Conservation (phyloP, 805 yeast genomes). For the Phaffomyces thermotolerans region DNA sequence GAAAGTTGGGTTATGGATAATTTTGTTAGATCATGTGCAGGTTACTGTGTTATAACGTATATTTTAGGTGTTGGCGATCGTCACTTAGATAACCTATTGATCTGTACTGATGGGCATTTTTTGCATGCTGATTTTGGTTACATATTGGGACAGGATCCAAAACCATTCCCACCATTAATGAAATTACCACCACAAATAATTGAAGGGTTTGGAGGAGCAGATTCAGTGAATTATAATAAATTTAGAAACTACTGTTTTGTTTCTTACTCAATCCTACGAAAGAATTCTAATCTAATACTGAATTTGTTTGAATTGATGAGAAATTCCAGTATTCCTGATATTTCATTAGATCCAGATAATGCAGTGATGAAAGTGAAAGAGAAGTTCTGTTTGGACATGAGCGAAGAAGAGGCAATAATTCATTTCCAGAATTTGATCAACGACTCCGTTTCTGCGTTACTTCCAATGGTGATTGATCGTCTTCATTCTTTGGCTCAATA, state of each 20-base stretch:
- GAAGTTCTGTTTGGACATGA: constrained; percentile 86
- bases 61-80: constrained; percentile 95
- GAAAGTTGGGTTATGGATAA: constrained; percentile 73
- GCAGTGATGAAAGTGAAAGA: constrained; percentile 90
- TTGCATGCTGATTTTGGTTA: constrained; percentile 99
- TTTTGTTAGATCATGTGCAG: constrained; percentile 92
- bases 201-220: constrained; percentile 96
- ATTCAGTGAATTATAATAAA: constrained; percentile 74
- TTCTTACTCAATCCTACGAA: constrained; percentile 82
- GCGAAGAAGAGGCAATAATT: constrained; percentile 91
- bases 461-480: constrained; percentile 93
- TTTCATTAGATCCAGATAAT: constrained; percentile 74
- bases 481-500: constrained; percentile 94
- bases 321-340: constrained; percentile 87
- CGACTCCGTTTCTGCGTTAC: constrained; percentile 86
- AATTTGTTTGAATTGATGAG: constrained; percentile 92
- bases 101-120: constrained; percentile 79
- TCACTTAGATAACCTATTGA: constrained; percentile 82
- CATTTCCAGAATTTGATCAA: constrained; percentile 93
- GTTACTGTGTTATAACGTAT: constrained; percentile 94
- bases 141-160: constrained; percentile 93
- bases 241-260: constrained; percentile 93
- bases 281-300: constrained; percentile 82
- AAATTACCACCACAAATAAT: constrained; percentile 93
- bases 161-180: constrained; percentile 98